Conservation (phyloP, 495 filamentous ascomycete genomes). For the Xylaria cubensis region DNA sequence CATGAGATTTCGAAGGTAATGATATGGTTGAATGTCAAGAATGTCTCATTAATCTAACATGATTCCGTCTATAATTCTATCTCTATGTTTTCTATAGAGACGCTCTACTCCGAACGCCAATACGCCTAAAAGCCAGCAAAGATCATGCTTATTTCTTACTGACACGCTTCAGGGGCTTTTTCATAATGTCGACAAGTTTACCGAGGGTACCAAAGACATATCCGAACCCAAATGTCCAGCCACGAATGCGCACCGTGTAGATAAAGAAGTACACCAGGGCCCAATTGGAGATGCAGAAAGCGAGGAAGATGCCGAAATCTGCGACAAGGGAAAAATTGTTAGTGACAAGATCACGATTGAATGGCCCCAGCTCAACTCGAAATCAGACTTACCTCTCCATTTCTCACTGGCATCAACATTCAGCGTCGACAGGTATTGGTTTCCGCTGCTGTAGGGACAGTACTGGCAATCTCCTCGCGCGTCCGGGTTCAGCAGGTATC, state of each 20-base stretch:
- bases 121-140: background rate
- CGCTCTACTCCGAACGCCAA: background rate
- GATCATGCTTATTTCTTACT: conserved; percentile 27
- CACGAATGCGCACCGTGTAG: conserved; percentile 73
- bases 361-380: background rate
- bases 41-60: background rate
- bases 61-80: background rate
- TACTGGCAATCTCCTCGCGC: conserved; percentile 71
- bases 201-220: conserved; percentile 60
- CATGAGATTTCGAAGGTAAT: background rate
- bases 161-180: conserved; percentile 46
- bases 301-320: conserved; percentile 80
- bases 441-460: conserved; percentile 70
- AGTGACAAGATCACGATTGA: background rate
- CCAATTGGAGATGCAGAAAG: conserved; percentile 80
- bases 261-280: conserved; percentile 84
- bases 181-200: conserved; percentile 51
- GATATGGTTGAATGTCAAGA: background rate
- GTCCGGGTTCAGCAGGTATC: conserved; percentile 65
- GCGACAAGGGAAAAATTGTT: conserved; percentile 47
- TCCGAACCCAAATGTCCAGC: conserved; percentile 76
- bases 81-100: background rate
- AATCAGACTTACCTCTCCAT: conserved; percentile 36
- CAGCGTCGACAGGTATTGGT: conserved; percentile 71
- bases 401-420: conserved; percentile 61